Evolutionary conservation across 345 rosid genomes (phyloP), one percentile per base, ranked within the genome.

Genomic region (Pistacia integerrima): DNA sequence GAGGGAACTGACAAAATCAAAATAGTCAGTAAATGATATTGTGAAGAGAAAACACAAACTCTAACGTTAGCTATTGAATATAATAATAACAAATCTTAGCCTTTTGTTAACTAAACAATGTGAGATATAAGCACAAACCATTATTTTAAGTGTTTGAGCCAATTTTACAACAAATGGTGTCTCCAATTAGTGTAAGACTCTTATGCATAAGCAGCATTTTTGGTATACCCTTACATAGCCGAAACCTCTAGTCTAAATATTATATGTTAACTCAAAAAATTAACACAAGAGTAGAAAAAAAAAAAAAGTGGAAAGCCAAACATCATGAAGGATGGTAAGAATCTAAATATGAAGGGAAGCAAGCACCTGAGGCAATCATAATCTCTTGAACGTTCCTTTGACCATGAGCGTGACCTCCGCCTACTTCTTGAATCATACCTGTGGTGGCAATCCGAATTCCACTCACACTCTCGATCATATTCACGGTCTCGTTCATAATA

Each of bases 351-450:
- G 30, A 5, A 20, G 64, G 18, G n/a, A 44, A 36, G 20, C 28
- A 36, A 51, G 66, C 82, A 93, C 98, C 98, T 92, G 89, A 84
- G 97, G 74, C 92, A 91, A 77, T 93, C 94, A 87, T 89, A 85
- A 78, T 93, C 97, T 83, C 97, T 87, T 0, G 91, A 80, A 58
- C 78, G 92, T 74, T 94, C 98, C 84, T 75, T 86, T 6, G 99
- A 95, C 70, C 93, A 85, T 18, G 99, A 95, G 48, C 92, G 94
- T 0, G 99, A 95, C 79, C 97, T 89, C 57, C 84, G 93, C 58
- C 82, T 78, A 78, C 88, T 88, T 88, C 93, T 88, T 33, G 98
- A 86, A 70, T 95, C 98, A 86, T 89, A 90, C 81, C 81, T 82
- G n/a, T 91, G 96, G 69, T 94, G 78, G 33, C 84, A 92, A 70